phyloP scores from a whole-genome alignment of 2,329 filamentous ascomycete species.

The Aureobasidium sp. region DNA sequence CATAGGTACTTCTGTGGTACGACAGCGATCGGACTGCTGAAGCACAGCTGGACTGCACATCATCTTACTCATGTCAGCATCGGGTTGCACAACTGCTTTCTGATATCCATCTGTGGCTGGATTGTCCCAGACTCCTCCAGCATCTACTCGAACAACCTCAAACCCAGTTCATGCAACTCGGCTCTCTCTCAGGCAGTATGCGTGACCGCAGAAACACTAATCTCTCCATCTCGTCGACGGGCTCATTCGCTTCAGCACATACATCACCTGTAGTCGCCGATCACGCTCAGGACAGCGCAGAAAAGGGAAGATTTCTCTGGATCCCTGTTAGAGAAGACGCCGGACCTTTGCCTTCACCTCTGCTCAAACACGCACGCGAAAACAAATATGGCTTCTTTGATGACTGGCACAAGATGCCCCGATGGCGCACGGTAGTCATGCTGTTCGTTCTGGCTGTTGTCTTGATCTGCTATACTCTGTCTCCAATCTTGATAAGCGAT shows the following conservation, averaged over 20 bases:
- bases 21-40: neutral
- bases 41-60: slow-evolving; percentile 4
- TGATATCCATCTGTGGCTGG: neutral
- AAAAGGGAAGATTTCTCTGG: slow-evolving; percentile 45
- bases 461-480: slow-evolving; percentile 11
- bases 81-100: neutral
- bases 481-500: slow-evolving; percentile 20
- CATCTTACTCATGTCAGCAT: slow-evolving; percentile 7
- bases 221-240: slow-evolving; percentile 45
- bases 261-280: slow-evolving; percentile 39
- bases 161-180: slow-evolving; percentile 5
- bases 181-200: slow-evolving; percentile 6
- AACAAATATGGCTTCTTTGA: slow-evolving; percentile 7
- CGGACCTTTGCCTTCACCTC: slow-evolving; percentile 17
- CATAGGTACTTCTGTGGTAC: slow-evolving; percentile 1
- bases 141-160: neutral
- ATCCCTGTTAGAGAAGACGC: slow-evolving; percentile 6
- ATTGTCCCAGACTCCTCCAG: neutral
- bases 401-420: neutral
- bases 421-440: slow-evolving; percentile 13
- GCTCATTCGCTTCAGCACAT: slow-evolving; percentile 54
- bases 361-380: slow-evolving; percentile 15
- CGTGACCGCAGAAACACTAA: slow-evolving; percentile 34
- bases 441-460: slow-evolving; percentile 6
- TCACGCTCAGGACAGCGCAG: slow-evolving; percentile 52